phyloP scores from a whole-genome alignment of 2,329 filamentous ascomycete genomes.

The Macroventuria anomochaeta region DNA sequence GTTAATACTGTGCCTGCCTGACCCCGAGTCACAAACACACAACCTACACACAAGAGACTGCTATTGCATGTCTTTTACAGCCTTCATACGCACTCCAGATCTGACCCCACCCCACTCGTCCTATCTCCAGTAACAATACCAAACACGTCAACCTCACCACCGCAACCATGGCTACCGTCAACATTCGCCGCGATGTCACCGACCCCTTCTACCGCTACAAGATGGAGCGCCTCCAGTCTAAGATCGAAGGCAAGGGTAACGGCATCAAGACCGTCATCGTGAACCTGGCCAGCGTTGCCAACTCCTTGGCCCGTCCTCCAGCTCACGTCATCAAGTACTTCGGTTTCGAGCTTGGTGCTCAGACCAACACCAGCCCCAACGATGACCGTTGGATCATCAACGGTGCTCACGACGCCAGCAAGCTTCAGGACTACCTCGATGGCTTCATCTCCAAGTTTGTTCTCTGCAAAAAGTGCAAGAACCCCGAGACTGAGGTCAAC shows the following conservation, averaged over 20 bases:
- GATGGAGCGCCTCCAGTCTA: conserved; percentile 98
- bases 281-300: conserved; percentile 92
- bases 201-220: conserved; percentile 99
- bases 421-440: conserved; percentile 97
- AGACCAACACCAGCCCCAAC: conserved; percentile 96
- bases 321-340: conserved; percentile 99
- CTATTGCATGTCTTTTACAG: conserved; percentile 67
- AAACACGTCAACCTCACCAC: conserved; percentile 47
- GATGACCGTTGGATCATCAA: conserved; percentile 99
- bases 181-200: conserved; percentile 94
- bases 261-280: conserved; percentile 99
- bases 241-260: conserved; percentile 99
- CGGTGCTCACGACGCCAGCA: conserved; percentile 90
- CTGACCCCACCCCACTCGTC: conserved; percentile 26
- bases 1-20: conserved; percentile 67
- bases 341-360: conserved; percentile 96
- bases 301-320: conserved; percentile 89
- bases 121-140: conserved; percentile 16
- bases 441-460: conserved; percentile 99
- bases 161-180: conserved; percentile 93
- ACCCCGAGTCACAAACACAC: conserved; percentile 51
- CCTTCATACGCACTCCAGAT: conserved; percentile 57
- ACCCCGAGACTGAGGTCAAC: conserved; percentile 94
- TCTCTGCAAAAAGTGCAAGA: conserved; percentile 99
- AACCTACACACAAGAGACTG: conserved; percentile 36